Evolutionary conservation across 2,329 filamentous ascomycete species (phyloP).

Genomic region (Aspergillus ruber): DNA sequence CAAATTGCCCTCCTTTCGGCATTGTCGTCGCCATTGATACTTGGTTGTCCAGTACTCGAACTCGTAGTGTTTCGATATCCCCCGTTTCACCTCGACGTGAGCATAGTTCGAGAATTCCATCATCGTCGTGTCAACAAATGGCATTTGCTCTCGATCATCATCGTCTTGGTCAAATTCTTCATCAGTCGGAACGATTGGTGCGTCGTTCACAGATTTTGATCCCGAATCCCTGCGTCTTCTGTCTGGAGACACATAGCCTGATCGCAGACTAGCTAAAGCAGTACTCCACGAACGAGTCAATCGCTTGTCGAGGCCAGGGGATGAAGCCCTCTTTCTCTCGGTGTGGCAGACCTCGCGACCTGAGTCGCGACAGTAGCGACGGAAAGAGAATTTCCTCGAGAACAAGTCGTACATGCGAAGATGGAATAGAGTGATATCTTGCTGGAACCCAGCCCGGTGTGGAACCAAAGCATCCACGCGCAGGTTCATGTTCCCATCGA

Average conservation of each 20-base stretch:
- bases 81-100: slow-evolving; percentile 73
- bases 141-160: slow-evolving; percentile 19
- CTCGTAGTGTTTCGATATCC: slow-evolving; percentile 69
- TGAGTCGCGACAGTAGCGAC: slow-evolving; percentile 86
- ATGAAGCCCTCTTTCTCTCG: slow-evolving; percentile 55
- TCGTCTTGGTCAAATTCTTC: slow-evolving; percentile 10
- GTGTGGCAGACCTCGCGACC: slow-evolving; percentile 89
- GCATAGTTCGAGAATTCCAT: slow-evolving; percentile 98
- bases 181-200: slow-evolving; percentile 24
- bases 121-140: slow-evolving; percentile 70
- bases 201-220: slow-evolving; percentile 44
- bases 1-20: slow-evolving; percentile 59
- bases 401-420: slow-evolving; percentile 88
- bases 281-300: slow-evolving; percentile 54
- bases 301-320: slow-evolving; percentile 45
- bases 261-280: slow-evolving; percentile 50
- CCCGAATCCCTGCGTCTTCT: slow-evolving; percentile 55
- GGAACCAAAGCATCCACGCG: slow-evolving; percentile 72
- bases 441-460: slow-evolving; percentile 50
- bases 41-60: slow-evolving; percentile 89
- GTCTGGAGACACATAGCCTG: slow-evolving; percentile 33
- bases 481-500: slow-evolving; percentile 95
- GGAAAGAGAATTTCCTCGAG: slow-evolving; percentile 79
- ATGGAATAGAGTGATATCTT: slow-evolving; percentile 77
- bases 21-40: slow-evolving; percentile 76